phyloP scores from a whole-genome alignment of 805 yeast genomes.

The Cyberlindnera bimundalis region DNA sequence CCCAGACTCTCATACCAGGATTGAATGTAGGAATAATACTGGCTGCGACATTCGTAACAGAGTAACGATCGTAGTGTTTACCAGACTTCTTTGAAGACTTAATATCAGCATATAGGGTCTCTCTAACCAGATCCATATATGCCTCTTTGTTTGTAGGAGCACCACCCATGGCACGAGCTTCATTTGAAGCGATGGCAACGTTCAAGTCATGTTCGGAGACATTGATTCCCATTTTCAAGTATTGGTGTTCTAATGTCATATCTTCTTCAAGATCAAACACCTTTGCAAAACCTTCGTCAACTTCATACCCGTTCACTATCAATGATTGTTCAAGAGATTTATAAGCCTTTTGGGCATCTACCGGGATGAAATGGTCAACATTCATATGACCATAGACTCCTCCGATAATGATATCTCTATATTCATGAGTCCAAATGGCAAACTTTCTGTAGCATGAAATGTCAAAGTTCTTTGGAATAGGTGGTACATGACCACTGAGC shows the following conservation, averaged over 20 bases:
- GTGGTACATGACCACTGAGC: conserved; percentile 88
- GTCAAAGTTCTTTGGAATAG: conserved; percentile 74
- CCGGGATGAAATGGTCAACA: conserved; percentile 77
- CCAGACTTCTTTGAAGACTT: conserved; percentile 33
- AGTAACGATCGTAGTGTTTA: conserved; percentile 50
- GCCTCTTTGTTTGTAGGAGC: conserved; percentile 62
- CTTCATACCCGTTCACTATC: conserved; percentile 29
- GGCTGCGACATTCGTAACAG: conserved; percentile 66
- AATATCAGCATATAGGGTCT: conserved; percentile 43
- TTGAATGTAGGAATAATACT: conserved; percentile 83
- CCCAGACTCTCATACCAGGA: conserved; percentile 84
- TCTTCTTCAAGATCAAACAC: conserved; percentile 22
- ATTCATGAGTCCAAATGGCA: conserved; percentile 79
- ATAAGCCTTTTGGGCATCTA: conserved; percentile 69
- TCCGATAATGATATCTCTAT: conserved; percentile 78
- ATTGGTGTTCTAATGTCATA: conserved; percentile 25
- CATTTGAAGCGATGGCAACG: conserved; percentile 33
- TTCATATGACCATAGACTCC: conserved; percentile 90
- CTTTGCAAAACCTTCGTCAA: conserved; percentile 24
- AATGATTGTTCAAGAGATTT: conserved; percentile 29
- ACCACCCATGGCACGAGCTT: conserved; percentile 50
- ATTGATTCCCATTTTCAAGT: conserved; percentile 19
- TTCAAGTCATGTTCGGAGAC: conserved; percentile 20
- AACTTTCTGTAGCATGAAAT: conserved; percentile 69
- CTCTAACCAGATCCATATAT: conserved; percentile 58